Evolutionary conservation across 2,329 filamentous ascomycete genomes (phyloP).

Genomic region (Mycogone perniciosa): DNA sequence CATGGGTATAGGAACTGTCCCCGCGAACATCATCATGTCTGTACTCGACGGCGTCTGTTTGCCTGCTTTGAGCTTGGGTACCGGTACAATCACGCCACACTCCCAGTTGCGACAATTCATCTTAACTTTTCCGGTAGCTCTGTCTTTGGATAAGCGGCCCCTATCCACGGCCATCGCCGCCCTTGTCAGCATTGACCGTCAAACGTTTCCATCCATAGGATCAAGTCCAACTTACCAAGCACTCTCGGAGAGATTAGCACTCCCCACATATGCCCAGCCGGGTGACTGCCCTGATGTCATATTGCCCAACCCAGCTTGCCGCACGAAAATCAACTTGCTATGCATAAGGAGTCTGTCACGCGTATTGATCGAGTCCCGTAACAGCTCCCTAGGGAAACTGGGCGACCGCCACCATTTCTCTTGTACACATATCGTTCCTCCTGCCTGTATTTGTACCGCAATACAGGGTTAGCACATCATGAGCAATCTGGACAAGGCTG

Average conservation of each 20-base stretch:
- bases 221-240: conserved; percentile 63
- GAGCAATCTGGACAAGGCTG: not conserved
- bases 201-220: conserved; percentile 6
- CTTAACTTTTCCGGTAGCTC: conserved; percentile 59
- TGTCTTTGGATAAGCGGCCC: conserved; percentile 72
- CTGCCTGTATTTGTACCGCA: conserved; percentile 41
- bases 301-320: conserved; percentile 15
- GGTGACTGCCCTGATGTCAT: conserved; percentile 12
- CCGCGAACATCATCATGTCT: conserved; percentile 41
- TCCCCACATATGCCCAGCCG: conserved; percentile 82
- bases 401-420: conserved; percentile 62
- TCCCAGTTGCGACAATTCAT: conserved; percentile 92
- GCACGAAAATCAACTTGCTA: conserved; percentile 66
- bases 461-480: not conserved
- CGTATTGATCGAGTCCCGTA: conserved; percentile 70
- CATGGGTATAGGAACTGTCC: conserved; percentile 58
- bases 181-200: conserved; percentile 16
- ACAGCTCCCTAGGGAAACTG: conserved; percentile 63
- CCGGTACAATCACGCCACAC: conserved; percentile 75
- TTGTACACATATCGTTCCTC: conserved; percentile 78
- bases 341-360: conserved; percentile 75
- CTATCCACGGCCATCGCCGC: conserved; percentile 34
- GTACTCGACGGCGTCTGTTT: conserved; percentile 14
- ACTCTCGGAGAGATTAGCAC: conserved; percentile 86
- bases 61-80: conserved; percentile 27